These are phyloP conservation scores for Metschnikowia reukaufii DNA, from an alignment of 805 yeast genomes.

Conservation along the genomic window DNA sequence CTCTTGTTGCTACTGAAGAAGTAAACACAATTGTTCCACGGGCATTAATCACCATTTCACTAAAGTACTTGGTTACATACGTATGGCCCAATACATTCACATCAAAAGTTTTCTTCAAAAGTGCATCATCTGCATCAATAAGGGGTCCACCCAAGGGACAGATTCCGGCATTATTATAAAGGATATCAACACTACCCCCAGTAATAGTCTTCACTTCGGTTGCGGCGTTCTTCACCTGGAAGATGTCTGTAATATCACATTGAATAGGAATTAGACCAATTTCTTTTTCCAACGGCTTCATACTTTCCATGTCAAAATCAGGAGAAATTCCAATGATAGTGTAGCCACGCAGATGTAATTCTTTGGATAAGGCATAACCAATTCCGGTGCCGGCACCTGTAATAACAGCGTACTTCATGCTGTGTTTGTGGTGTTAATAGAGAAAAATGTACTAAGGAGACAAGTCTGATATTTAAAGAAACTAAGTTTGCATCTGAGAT, in stretches of 20 bases:
- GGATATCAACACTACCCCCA: slow-evolving; percentile 35
- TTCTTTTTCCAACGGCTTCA: slow-evolving; percentile 27
- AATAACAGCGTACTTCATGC: slow-evolving; percentile 15
- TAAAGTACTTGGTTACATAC: slow-evolving; percentile 33
- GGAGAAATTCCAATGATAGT: slow-evolving; percentile 39
- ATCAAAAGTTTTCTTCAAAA: slow-evolving; percentile 25
- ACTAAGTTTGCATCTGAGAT: not conserved
- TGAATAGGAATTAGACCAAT: slow-evolving; percentile 29
- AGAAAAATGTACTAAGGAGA: not conserved
- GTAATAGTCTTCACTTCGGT: slow-evolving; percentile 23
- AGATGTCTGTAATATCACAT: slow-evolving; percentile 36
- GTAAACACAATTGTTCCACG: slow-evolving; percentile 41
- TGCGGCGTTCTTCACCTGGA: slow-evolving; percentile 20
- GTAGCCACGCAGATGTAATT: slow-evolving; percentile 33
- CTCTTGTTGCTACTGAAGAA: slow-evolving; percentile 31
- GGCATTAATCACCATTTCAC: slow-evolving; percentile 29
- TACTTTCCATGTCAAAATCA: slow-evolving; percentile 18
- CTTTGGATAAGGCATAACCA: slow-evolving; percentile 17
- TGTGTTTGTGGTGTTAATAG: not conserved
- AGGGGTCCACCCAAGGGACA: slow-evolving; percentile 29
- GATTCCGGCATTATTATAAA: slow-evolving; percentile 46
- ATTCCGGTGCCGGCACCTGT: slow-evolving; percentile 22
- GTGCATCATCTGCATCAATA: slow-evolving; percentile 30
- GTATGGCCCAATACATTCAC: slow-evolving; percentile 43
- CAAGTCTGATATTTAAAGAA: not conserved